Conservation (phyloP, 2,329 filamentous ascomycete genomes). For the Nectriaceae sp. region DNA sequence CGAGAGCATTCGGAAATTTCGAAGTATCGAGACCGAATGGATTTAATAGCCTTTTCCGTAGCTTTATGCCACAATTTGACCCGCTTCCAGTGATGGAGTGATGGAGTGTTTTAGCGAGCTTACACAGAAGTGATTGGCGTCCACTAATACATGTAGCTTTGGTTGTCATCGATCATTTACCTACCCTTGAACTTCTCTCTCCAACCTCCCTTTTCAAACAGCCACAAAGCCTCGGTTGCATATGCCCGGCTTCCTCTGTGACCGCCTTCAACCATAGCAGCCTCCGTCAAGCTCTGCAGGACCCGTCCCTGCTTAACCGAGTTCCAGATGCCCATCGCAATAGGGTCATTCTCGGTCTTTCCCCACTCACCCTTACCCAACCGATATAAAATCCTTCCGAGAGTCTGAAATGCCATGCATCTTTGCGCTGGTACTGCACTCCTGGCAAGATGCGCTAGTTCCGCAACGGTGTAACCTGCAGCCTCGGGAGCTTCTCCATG, state of each 20-base stretch:
- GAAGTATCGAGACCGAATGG: too few relatives aligned
- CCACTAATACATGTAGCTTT: too few relatives aligned
- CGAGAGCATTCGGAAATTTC: too few relatives aligned
- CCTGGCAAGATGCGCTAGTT: conserved; percentile 78
- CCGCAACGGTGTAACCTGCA: conserved; percentile 89
- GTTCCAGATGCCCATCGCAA: conserved; percentile 81
- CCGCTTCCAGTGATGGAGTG: too few relatives aligned
- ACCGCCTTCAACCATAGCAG: conserved; percentile 67
- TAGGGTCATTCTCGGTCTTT: conserved; percentile 54
- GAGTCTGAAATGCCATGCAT: conserved; percentile 87
- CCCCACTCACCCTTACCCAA: conserved; percentile 75
- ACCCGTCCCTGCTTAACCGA: conserved; percentile 76
- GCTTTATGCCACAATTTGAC: too few relatives aligned
- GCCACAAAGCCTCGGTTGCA: conserved; percentile 87
- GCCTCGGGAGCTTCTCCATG: conserved; percentile 91
- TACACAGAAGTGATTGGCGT: too few relatives aligned
- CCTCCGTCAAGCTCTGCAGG: conserved; percentile 74
- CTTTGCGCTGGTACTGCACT: conserved; percentile 84
- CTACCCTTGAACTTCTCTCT: conserved; percentile 62
- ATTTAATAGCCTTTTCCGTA: too few relatives aligned
- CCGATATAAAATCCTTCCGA: conserved; percentile 82
- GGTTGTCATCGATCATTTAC: too few relatives aligned
- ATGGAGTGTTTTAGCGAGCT: too few relatives aligned
- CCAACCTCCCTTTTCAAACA: conserved; percentile 74
- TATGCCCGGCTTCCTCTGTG: conserved; percentile 83